Evolutionary conservation across 371 early-diverging fungal genomes (phyloP), one percentile per base, ranked within the genome.

Genomic region (Lichtheimia corymbifera): DNA sequence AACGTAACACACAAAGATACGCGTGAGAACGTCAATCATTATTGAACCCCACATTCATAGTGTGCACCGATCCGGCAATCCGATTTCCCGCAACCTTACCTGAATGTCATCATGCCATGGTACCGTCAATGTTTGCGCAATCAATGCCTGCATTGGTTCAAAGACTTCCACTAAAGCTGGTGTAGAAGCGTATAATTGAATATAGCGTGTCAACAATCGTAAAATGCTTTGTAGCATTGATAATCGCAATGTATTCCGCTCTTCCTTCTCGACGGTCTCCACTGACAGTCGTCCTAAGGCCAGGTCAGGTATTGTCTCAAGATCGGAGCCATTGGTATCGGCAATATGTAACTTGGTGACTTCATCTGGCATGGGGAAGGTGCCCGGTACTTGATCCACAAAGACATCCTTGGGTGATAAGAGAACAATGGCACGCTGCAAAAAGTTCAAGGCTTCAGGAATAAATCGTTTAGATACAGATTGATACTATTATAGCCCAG

Each of bases 401-500:
- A 84, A 81, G 2, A 71, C 64, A 1, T 70, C 65, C 51, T 77
- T 64, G n/a, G 87, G 86, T 1, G 83, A 71, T 35, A 89, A 63
- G 15, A 77, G 55, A n/a, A 77, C 72, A 22, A 89, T 61, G 2
- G 73, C 63, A 9, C 74, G 66, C 50, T 74, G 65, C 55, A 94
- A 75, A 66, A 89, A 95, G 79, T 88, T 89, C 57, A 93, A 65
- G 0, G 77, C 86, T 73, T 96, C 97, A 1, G 97, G 97, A 3
- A 93, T 71, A 57, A 87, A 84, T n/a, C 96, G 87, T 59, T 92
- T 91, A 0, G 95, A 85, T 24, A 89, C 72, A 7, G 77, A 42
- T 75, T 93, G 91, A 55, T 81, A 90, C 86, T 89, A 72, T 35
- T 35, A 35, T 35, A 25, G 5, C 55, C 35, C 51, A 50, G 44